Evolutionary conservation across 495 filamentous ascomycete species (phyloP).

Genomic region (Friedmanniomyces simplex): DNA sequence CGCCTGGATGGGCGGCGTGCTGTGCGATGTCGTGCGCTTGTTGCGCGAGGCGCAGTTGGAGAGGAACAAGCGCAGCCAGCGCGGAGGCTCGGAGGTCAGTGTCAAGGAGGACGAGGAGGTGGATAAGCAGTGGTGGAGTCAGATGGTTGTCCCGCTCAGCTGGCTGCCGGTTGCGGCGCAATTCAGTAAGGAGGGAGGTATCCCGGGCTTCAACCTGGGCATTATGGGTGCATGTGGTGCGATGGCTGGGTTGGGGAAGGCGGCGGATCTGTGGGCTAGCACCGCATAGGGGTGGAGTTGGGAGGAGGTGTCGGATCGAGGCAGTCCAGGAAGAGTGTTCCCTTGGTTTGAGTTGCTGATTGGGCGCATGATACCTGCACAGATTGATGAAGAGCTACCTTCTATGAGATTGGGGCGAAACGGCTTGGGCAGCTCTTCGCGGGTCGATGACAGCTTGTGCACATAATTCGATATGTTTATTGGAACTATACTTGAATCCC

Average conservation of each 20-base stretch:
- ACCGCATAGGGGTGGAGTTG: constrained; percentile 8
- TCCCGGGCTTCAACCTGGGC: constrained; percentile 30
- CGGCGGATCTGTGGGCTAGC: constrained; percentile 23
- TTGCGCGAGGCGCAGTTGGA: constrained; percentile 22
- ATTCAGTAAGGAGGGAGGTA: constrained; percentile 20
- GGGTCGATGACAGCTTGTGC: no score
- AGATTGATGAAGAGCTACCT: no score
- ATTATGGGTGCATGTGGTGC: constrained; percentile 28
- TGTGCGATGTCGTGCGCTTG: constrained; percentile 28
- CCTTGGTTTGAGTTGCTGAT: no score
- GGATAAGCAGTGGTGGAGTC: constrained; percentile 31
- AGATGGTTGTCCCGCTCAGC: constrained; percentile 26
- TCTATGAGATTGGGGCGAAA: no score
- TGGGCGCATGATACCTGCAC: no score
- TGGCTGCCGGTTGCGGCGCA: constrained; percentile 31
- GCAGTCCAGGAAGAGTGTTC: no score
- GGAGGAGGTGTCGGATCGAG: neutral
- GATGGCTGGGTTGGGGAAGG: constrained; percentile 25
- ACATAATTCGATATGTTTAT: no score
- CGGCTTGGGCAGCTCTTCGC: no score
- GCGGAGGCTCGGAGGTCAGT: constrained; percentile 12
- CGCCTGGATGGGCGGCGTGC: constrained; percentile 27
- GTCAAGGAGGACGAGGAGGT: constrained; percentile 20
- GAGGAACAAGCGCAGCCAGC: constrained; percentile 15
- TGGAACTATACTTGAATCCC: no score